Evolutionary conservation across 75 land plant genomes (phyloP), one percentile per base, ranked within the genome.

Genomic region (Cupressus sempervirens): DNA sequence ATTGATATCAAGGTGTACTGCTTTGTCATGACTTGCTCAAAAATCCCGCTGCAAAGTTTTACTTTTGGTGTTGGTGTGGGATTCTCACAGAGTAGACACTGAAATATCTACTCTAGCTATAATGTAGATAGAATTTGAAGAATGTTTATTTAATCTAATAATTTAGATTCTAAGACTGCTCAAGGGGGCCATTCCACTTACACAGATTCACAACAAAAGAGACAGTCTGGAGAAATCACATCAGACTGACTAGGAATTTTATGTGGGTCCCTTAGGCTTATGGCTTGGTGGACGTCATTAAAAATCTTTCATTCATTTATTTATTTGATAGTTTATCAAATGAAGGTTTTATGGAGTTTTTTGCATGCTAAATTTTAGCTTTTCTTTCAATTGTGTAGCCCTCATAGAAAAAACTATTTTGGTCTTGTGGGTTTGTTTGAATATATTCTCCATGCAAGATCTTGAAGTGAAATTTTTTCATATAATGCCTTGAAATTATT

Each of bases 11-110:
- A 91, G 94, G 67, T 76, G 80, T 29, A 84, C 85, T 56, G 91
- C 91, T 40, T 93, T 91, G 35, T 12, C 91, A 82, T 85, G 85
- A 87, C 93, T 48, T 91, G 94, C 48, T 83, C 89, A n/a, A 93
- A 93, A 88, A 73, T 91, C 6, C 88, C 89, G 79, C 88, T 89
- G 3, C 15, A 85, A 82, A 86, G 50, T 86, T 93, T 93, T 30
- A 76, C 36, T 36, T 86, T 83, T 54, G 94, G 94, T 35, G 87
- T 91, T 26, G 32, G 90, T 20, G 88, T 88, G 85, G 94, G 94
- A 35, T 93, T 87, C 58, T 87, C 93, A 8, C 84, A 90, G 54
- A 93, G 90, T 76, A 84, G 84, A 50, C 87, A 93, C 2, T 91
- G 10, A 56, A 86, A 20, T 53, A 87, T 30, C 91, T 89, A 89